These are phyloP conservation scores for Leptodontidium sp. DNA, from an alignment of 2,329 filamentous ascomycete genomes.

Conservation along the genomic window DNA sequence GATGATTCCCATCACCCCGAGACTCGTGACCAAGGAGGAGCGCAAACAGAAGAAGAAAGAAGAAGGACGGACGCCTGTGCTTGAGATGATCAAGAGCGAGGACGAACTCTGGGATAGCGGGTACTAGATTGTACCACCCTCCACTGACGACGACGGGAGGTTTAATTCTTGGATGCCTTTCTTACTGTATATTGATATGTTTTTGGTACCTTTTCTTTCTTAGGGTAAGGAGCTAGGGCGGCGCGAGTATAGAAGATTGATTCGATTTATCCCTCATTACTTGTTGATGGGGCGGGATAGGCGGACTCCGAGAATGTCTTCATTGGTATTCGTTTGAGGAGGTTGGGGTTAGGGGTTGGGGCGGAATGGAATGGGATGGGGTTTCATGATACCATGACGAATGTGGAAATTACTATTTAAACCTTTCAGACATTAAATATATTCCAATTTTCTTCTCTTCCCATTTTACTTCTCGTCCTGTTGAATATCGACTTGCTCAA, in stretches of 20 bases:
- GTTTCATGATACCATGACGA: conserved; percentile 25
- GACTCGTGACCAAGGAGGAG: conserved; percentile 74
- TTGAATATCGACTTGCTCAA: too few relatives aligned
- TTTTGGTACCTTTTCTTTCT: background rate
- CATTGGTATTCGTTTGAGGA: conserved; percentile 14
- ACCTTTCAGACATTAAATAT: background rate
- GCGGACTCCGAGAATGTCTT: conserved; percentile 9
- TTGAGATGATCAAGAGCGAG: conserved; percentile 67
- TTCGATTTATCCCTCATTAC: background rate
- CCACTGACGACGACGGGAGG: background rate
- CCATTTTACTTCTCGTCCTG: background rate
- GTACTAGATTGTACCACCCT: conserved; percentile 36
- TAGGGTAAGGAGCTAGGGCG: conserved; percentile 17
- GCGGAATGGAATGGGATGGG: background rate
- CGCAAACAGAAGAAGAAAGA: conserved; percentile 72
- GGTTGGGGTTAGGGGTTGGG: background rate
- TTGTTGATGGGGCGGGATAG: background rate
- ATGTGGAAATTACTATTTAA: background rate
- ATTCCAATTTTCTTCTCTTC: background rate
- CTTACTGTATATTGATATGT: conserved; percentile 12
- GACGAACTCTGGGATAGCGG: conserved; percentile 68
- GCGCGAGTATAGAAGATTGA: conserved; percentile 16
- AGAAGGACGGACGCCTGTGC: conserved; percentile 66
- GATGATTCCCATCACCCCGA: conserved; percentile 79
- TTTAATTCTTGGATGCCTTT: background rate